Base-by-base conservation (phyloP, 805 yeast species). In the Yamadazyma sp. region DNA sequence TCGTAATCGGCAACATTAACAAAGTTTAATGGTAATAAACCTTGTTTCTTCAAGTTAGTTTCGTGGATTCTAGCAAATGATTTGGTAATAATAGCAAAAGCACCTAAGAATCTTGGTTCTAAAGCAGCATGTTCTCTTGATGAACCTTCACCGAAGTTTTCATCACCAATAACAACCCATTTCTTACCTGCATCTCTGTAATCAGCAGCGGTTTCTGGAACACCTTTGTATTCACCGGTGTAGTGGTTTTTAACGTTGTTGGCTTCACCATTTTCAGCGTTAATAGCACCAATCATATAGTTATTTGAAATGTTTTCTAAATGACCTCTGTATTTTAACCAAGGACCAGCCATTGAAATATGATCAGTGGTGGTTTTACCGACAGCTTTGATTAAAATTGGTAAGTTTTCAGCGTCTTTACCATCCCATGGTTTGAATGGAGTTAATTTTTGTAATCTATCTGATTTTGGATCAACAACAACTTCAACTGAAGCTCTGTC, bases 321-420 rank as follows among this genome's bases (percentile, higher is more conserved):
- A 76, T 91, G 98, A 72, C 98, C 98, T 78, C 97, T 86, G 91
- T 91, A 91, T 76, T 91, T 91, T 79, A 91, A 85, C 98, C 98
- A 91, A 62, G 98, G 97, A 73, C 98, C 98, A 62, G 98, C 98
- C 95, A 87, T 89, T 58, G 98, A 91, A 59, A 91, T 91, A 75
- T 91, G 98, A 75, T 91, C 98, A 55, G 98, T 91, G 57, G 98
- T 91, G 66, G 97, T 89, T 80, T 91, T 91, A 74, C 97, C 98
- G 46, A 82, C 74, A 52, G 96, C 86, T 76, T 93, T 91, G 71
- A 91, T 86, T 72, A 91, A 81, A 56, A 91, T 91, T 69, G 96
- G 97, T 76, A 91, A 72, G 61, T 75, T 75, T 50, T 66, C 62
- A 55, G 94, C 87, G 62, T 91, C 98, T 76, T 87, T 84, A 65